phyloP scores from a whole-genome alignment of 78 protist species.

The Creolimax fragrantissima region DNA sequence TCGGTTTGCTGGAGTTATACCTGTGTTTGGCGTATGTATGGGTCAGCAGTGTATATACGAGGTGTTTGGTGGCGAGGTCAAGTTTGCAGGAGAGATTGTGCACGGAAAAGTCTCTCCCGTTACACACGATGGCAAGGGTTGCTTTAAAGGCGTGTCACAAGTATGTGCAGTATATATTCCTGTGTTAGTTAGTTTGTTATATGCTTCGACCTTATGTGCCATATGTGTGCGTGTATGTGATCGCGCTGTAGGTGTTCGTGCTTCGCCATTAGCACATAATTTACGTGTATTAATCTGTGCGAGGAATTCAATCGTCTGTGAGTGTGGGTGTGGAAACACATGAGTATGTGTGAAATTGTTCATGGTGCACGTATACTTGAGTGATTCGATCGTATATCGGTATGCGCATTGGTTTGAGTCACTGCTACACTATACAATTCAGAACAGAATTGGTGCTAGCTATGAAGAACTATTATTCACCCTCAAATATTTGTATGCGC shows the following conservation, averaged over 20 bases:
- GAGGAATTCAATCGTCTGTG: neutral
- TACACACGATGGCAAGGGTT: constrained; percentile 20
- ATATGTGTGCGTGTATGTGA: neutral
- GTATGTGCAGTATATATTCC: neutral
- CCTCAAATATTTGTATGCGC: too few species aligned
- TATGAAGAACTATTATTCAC: too few species aligned
- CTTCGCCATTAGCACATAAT: too few species aligned
- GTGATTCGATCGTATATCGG: too few species aligned
- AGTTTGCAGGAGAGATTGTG: constrained; percentile 16
- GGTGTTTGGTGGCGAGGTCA: constrained; percentile 15
- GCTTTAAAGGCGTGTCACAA: constrained; percentile 1
- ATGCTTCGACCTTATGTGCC: too few species aligned
- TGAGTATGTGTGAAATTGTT: too few species aligned
- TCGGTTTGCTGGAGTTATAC: constrained; percentile 12
- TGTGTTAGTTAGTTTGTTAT: too few species aligned
- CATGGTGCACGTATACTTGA: too few species aligned
- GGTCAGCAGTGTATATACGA: constrained; percentile 31
- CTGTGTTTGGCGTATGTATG: constrained; percentile 19
- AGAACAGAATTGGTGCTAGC: too few species aligned
- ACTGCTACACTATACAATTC: too few species aligned
- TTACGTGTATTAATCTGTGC: neutral
- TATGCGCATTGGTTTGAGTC: too few species aligned
- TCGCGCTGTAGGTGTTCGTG: too few species aligned
- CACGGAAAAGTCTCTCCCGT: constrained; percentile 37
- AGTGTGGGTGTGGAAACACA: neutral